Base-by-base conservation (phyloP, 106 monocot species). In the Chionographis japonica region DNA sequence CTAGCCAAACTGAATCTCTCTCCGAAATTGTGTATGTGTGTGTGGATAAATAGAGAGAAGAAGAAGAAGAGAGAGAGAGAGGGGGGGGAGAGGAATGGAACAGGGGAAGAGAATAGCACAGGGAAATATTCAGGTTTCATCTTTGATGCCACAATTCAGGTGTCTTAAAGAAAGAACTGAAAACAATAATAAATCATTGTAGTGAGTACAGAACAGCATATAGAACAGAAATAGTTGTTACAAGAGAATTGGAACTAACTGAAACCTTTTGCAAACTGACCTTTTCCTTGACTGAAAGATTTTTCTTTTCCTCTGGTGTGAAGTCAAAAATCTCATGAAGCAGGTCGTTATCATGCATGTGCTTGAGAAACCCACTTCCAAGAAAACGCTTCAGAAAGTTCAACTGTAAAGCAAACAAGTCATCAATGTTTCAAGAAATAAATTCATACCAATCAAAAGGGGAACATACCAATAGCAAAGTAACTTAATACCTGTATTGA, bases 371-470 rank as follows among this genome's bases (percentile, higher is more conserved):
- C 50, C 93, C 98, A 76, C 74, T 83, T 14, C 84, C 90, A 70
- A 98, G 93, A 60, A 85, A 87, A 37, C 80, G 86, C 75, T 84
- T 98, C 53, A 98, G 60, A 72, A 93, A 98, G 79, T 98, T 93
- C 67, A 98, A 70, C 98, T 98, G 83, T 42, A 54, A 43, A 67
- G 46, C 9, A 61, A 18, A 66, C 56, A 61, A 38, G 38, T 54
- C 51, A 62, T 49, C 0, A 58, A 72, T 60, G 27, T 27, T 27
- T 27, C 27, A 27, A 27, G 41, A 17, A 41, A 3, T 14, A 18
- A 37, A 52, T 51, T 6, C 8, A 37, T 19, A 62, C 17, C 52
- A 6, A 15, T 13, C 15, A 7, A 52, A 35, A 14, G 3, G 13
- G 7, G 2, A 41, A 60, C 36, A 0, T 40, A 12, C 12, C 16